Base-by-base conservation (phyloP, 306 rosid genomes). In the Fragaria nilgerrensis region DNA sequence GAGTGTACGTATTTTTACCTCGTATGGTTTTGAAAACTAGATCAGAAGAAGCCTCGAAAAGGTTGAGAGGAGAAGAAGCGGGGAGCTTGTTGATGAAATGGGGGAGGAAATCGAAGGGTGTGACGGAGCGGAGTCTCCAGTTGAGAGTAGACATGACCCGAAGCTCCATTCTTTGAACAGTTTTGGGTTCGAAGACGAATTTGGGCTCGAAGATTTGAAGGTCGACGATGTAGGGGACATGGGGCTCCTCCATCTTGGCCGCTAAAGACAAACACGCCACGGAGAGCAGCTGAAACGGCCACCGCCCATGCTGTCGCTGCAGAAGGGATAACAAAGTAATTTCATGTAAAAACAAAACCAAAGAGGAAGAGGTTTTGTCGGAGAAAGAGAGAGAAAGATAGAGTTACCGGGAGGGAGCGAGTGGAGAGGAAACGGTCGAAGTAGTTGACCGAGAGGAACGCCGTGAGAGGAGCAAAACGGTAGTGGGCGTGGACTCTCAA, bases 191-290 rank as follows among this genome's bases (percentile, higher is more conserved):
- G 79, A 92, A 90, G 0, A 90, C 49, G 80, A 80, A 87, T 1
- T 74, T 70, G 37, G 97, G 91, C 0, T 86, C 83, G 58, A 81
- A 86, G 13, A 82, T 34, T 77, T 92, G 97, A 5, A 92, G 89
- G 82, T 84, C 94, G 19, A 86, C 44, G 34, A 92, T 81, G 9
- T 71, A 71, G 0, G 96, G 97, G 58, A 87, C 89, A 34, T 52
- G 63, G 0, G 86, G 75, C 68, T 89, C 96, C 69, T 86, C 97
- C 94, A 92, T 90, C 80, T 92, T 92, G 62, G 94, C 94, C 53
- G 97, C 97, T 7, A 92, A 45, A 52, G 94, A 92, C 84, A 90
- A 78, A 52, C 97, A 90, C 9, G 94, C 94, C 81, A 90, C 93
- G 3, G 96, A 82, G n/a, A 90, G 71, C 9, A 93, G 92, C 79